These are phyloP conservation scores for Porcisia deanei DNA, from an alignment of 208 protist genomes.

Conservation along the genomic window DNA sequence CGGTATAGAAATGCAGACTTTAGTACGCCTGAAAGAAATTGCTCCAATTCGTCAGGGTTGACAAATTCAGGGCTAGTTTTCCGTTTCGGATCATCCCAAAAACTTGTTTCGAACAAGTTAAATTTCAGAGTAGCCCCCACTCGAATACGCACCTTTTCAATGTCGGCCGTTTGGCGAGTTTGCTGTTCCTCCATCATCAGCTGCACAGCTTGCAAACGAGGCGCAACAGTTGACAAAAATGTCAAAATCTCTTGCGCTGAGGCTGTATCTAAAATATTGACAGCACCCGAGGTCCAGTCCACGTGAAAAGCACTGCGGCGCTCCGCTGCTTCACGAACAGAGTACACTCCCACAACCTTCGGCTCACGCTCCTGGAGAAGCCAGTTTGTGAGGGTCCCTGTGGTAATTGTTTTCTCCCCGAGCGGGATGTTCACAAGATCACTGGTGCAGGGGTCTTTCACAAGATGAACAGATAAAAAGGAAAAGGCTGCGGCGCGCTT, in stretches of 20 bases:
- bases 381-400: slow-evolving; percentile 76
- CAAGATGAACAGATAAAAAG: slow-evolving; percentile 88
- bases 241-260: slow-evolving; percentile 87
- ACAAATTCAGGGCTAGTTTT: slow-evolving; percentile 66
- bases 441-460: slow-evolving; percentile 64
- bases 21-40: slow-evolving; percentile 67
- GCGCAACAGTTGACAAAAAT: slow-evolving; percentile 85
- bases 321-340: slow-evolving; percentile 16
- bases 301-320: slow-evolving; percentile 72
- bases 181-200: slow-evolving; percentile 90
- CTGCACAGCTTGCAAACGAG: slow-evolving; percentile 87
- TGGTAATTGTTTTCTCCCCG: slow-evolving; percentile 43
- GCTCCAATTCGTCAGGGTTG: slow-evolving; percentile 73
- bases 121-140: slow-evolving; percentile 74
- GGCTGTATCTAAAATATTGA: slow-evolving; percentile 85
- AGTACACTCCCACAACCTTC: slow-evolving; percentile 54
- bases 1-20: slow-evolving; percentile 79
- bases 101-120: slow-evolving; percentile 78
- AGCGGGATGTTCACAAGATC: slow-evolving; percentile 52
- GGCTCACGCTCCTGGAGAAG: slow-evolving; percentile 77
- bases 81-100: slow-evolving; percentile 82
- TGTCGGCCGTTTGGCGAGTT: slow-evolving; percentile 46
- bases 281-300: slow-evolving; percentile 87
- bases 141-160: slow-evolving; percentile 80
- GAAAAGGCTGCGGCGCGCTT: slow-evolving; percentile 85